Percentiles rank a stretch among this genome's conserved stretches.
Conservation (phyloP, 768 basidiomycete genomes). For the Russula virescens region DNA sequence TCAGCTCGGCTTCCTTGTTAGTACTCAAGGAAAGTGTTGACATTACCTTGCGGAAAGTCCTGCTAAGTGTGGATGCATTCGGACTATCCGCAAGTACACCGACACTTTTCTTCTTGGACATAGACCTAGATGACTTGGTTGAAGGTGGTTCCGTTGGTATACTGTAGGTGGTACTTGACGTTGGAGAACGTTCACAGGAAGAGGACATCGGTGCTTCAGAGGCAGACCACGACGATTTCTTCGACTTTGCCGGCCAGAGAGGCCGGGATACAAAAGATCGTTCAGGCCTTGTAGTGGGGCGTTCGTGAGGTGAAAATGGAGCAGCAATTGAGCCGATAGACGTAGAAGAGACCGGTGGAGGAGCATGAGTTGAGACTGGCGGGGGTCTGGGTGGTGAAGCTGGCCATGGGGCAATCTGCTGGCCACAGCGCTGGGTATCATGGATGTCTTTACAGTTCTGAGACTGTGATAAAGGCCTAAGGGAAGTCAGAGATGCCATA, state of each 20-base stretch:
- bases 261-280: background rate
- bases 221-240: background rate
- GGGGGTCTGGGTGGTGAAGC: slow-evolving; percentile 37
- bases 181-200: background rate
- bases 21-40: slow-evolving; percentile 18
- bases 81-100: background rate
- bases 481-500: slow-evolving; percentile 41
- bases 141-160: background rate
- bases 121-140: background rate
- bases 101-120: slow-evolving; percentile 6
- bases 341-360: slow-evolving; percentile 1
- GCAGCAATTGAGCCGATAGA: background rate
- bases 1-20: slow-evolving; percentile 4
- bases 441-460: slow-evolving; percentile 21
- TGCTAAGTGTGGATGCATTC: slow-evolving; percentile 4
- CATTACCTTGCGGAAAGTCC: slow-evolving; percentile 20
- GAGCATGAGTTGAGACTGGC: slow-evolving; percentile 26
- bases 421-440: slow-evolving; percentile 33
- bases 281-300: background rate
- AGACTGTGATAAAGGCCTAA: slow-evolving; percentile 45
- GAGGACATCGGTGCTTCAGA: background rate
- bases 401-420: slow-evolving; percentile 62
- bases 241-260: background rate
- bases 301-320: background rate
- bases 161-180: no score